These are phyloP conservation scores for Tagetes erecta DNA, from an alignment of 129 eudicot genomes.

Conservation along the genomic window DNA sequence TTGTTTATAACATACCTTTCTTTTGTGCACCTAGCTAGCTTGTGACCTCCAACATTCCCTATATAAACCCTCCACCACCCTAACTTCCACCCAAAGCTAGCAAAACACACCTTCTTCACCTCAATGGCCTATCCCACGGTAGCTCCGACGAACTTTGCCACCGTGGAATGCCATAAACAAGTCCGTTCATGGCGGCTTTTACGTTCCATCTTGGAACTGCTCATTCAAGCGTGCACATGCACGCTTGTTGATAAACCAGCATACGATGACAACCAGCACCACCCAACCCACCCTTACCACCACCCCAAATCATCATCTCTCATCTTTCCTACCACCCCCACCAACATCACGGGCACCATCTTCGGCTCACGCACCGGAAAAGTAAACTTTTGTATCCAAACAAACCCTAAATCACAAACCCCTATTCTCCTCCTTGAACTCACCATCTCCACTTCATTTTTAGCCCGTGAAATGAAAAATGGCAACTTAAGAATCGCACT, in stretches of 20 bases:
- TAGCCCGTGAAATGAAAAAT: constrained; percentile 70
- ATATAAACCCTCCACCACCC: constrained; percentile 42
- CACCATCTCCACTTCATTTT: constrained; percentile 59
- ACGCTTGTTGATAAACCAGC: constrained; percentile 41
- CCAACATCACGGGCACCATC: constrained; percentile 62
- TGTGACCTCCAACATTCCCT: constrained; percentile 31
- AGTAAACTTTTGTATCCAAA: constrained; percentile 72
- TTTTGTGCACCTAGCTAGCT: not conserved
- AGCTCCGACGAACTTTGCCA: constrained; percentile 48
- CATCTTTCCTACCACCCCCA: constrained; percentile 34
- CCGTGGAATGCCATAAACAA: constrained; percentile 87
- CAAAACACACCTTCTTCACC: not conserved
- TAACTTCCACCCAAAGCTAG: constrained; percentile 28
- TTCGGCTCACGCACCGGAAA: constrained; percentile 64
- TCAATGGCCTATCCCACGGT: constrained; percentile 43
- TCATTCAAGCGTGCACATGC: constrained; percentile 73
- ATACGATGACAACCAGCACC: constrained; percentile 1
- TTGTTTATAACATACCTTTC: constrained; percentile 5
- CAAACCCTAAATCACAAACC: constrained; percentile 52
- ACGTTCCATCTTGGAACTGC: constrained; percentile 60
- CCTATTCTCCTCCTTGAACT: constrained; percentile 70
- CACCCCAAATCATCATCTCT: constrained; percentile 28
- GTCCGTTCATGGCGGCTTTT: constrained; percentile 92
- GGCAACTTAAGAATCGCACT: constrained; percentile 70
- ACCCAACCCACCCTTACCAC: constrained; percentile 22